Conservation (phyloP, 768 basidiomycete genomes). For the Termitomyces sp. region DNA sequence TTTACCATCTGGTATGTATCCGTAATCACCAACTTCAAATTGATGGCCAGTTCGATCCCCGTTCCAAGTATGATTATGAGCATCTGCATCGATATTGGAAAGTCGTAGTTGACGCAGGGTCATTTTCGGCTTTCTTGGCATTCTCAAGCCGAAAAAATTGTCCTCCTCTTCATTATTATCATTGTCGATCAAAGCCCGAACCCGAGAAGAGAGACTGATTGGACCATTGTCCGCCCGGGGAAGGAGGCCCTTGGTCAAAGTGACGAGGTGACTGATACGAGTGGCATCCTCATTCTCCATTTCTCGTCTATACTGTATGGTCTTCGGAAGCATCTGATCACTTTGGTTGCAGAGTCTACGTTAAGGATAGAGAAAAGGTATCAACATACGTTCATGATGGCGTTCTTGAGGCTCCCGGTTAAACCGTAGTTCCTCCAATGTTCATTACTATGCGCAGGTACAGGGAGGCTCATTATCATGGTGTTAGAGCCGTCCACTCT, state of each 20-base stretch:
- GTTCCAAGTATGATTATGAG: constrained; percentile 37
- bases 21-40: constrained; percentile 41
- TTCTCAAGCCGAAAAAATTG: constrained; percentile 19
- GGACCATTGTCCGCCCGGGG: constrained; percentile 29
- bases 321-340: constrained; percentile 39
- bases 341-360: not conserved
- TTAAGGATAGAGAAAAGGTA: not conserved
- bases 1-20: constrained; percentile 32
- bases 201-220: constrained; percentile 24
- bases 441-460: constrained; percentile 34
- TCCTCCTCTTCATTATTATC: constrained; percentile 16
- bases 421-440: constrained; percentile 35
- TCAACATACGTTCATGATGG: constrained; percentile 30
- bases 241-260: constrained; percentile 35
- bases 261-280: constrained; percentile 34
- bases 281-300: constrained; percentile 23
- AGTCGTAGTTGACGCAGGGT: constrained; percentile 34
- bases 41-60: constrained; percentile 32
- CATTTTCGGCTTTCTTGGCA: constrained; percentile 15
- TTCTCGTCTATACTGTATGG: constrained; percentile 22
- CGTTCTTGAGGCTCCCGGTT: constrained; percentile 33
- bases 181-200: constrained; percentile 25
- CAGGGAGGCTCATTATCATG: constrained; percentile 42
- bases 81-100: constrained; percentile 28
- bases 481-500: constrained; percentile 36